Percentiles rank a stretch among this genome's conserved stretches.
Evolutionary conservation across 495 filamentous ascomycete species (phyloP).

Genomic region (Lentithecium fluviatile): DNA sequence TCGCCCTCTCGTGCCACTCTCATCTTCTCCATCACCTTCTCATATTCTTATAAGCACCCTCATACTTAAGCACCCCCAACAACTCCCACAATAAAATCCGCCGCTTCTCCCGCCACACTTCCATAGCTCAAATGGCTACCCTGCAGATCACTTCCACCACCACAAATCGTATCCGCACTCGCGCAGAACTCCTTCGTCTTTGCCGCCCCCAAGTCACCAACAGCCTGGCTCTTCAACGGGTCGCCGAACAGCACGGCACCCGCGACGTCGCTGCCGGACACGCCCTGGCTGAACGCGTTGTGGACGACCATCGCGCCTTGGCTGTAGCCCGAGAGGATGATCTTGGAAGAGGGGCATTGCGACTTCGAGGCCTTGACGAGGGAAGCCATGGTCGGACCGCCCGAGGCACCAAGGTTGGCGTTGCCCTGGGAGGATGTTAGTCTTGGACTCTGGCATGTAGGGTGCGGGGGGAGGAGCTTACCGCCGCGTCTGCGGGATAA

Average conservation of each 20-base stretch:
- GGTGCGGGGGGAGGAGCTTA: slow-evolving; percentile 8
- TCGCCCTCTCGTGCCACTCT: too few relatives aligned
- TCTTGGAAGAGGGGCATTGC: slow-evolving; percentile 11
- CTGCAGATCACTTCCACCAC: neutral
- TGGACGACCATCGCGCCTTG: slow-evolving; percentile 20
- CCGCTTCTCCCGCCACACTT: neutral
- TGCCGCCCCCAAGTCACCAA: neutral
- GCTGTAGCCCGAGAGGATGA: slow-evolving; percentile 14
- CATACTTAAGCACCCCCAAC: neutral
- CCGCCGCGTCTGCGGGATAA: slow-evolving; percentile 49
- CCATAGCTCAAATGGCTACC: slow-evolving; percentile 7
- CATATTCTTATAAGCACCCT: too few relatives aligned
- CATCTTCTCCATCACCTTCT: neutral
- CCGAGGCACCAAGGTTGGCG: neutral
- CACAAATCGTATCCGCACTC: slow-evolving; percentile 6
- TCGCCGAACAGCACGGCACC: slow-evolving; percentile 16
- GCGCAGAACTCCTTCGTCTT: slow-evolving; percentile 17
- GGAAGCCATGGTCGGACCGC: slow-evolving; percentile 6
- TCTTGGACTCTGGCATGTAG: neutral
- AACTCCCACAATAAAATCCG: neutral
- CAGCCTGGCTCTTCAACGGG: neutral
- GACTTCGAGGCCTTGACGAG: neutral
- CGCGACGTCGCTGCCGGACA: slow-evolving; percentile 1
- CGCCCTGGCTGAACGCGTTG: slow-evolving; percentile 8
- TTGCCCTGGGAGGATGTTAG: neutral